Base-by-base conservation (phyloP, 2,329 filamentous ascomycete genomes). In the Elsinoe perseae region DNA sequence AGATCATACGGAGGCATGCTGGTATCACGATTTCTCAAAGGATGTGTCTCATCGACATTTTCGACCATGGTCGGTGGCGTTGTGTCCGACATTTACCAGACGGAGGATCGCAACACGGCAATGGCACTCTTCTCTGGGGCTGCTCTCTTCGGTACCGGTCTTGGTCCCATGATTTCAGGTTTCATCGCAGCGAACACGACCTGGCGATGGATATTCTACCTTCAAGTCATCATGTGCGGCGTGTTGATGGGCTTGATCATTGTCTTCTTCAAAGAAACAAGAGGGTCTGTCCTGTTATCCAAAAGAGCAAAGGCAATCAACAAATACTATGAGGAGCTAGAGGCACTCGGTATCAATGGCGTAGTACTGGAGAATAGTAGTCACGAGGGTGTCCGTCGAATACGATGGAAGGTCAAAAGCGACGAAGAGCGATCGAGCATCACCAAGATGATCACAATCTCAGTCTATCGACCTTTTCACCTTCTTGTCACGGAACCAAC, bases 51-150 rank as follows among this genome's bases (percentile, higher is more conserved):
- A 4, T 89, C 84, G 50, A 83, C 80, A 0, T 95, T 95, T 66
- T 89, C 86, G 43, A 93, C 89, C 20, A 91, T 95, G 79, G 86
- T 95, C 0, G 91, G 91, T n/a, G 91, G 91, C 2, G 87, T 96
- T 3, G 85, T 96, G 38, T 86, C 86, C 52, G 91, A 96, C 65
- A 80, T 95, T 58, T 95, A 90, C 73, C 81, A 85, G 48, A 82
- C 87, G 8, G 74, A 87, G 58, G 84, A 87, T 43, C 78, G 92
- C 30, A 95, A 96, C 64, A 89, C 86, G 0, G 87, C 91, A 0
- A 95, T 96, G 92, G 85, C 89, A 0, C 68, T 95, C 0, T 96
- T 95, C 69, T 86, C 86, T n/a, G 88, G 86, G 0, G 76, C 78
- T 2, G 90, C 89, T 0, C 73, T 96, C 0, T 77, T 86, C 8